Base-by-base conservation (phyloP, 306 rosid genomes). In the Fragaria ananassa region DNA sequence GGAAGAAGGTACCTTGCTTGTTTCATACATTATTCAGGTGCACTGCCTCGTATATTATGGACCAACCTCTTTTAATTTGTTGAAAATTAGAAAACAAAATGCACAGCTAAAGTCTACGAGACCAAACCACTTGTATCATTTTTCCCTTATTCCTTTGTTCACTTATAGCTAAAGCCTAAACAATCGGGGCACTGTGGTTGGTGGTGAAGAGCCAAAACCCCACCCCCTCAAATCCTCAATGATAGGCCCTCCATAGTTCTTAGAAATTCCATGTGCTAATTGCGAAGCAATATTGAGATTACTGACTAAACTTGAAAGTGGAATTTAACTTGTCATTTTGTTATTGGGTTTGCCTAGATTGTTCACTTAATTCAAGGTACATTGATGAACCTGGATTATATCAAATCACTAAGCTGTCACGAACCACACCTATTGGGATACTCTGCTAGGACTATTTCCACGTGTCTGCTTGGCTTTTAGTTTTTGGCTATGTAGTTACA, bases 141-240 rank as follows among this genome's bases (percentile, higher is more conserved):
- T 60, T 41, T 44, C 31, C 10, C 23, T 27, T 41, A 2, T 8
- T 19, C 21, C 2, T 23, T 10, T 8, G 0, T 47, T 34, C 15
- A 39, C 3, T 3, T 11, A 47, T 72, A 83, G 83, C 88, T 41
- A 41, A 79, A 83, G 91, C 76, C 89, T 86, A 83, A 54, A 69
- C 75, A 76, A 51, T 85, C 77, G 89, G 89, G 89, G 89, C 81
- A 86, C 83, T 80, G 87, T 86, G 85, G 87, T 83, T 86, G 85
- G 86, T 83, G 69, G 56, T 81, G 85, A 78, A 78, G 80, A 80
- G 81, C 88, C 78, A 75, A 86, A 77, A 57, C 86, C 83, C 87
- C 80, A 65, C 81, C 74, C 45, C 70, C 7, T 65, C 25, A 23
- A 23, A 23, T 23, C 25, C 25, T 23, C 70, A 42, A 17, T 70